Conservation (phyloP, 176 grass and related monocot species). For the Aegilops longissima region DNA sequence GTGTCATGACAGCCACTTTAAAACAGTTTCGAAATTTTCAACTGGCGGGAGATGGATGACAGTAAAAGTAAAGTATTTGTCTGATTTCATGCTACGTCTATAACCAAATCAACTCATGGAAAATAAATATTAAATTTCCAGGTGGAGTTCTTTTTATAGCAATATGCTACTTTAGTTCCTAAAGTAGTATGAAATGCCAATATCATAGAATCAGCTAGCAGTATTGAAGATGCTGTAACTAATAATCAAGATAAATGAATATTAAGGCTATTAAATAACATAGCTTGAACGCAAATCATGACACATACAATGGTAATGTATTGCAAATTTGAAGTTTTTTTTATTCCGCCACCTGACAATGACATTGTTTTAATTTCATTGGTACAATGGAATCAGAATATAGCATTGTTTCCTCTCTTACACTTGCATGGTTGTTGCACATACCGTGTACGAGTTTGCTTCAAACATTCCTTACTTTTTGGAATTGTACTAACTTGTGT, state of each 20-base stretch:
- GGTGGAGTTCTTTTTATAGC: neutral
- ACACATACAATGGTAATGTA: slow-evolving; percentile 1
- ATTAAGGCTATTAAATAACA: slow-evolving; percentile 1
- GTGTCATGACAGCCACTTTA: neutral
- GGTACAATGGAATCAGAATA: neutral
- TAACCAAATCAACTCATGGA: neutral
- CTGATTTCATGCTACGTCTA: slow-evolving; percentile 16
- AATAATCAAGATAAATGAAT: neutral
- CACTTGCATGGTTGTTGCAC: neutral
- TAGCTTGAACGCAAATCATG: neutral
- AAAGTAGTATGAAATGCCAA: slow-evolving; percentile 2
- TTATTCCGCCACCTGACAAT: neutral
- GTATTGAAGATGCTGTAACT: neutral
- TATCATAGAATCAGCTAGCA: neutral
- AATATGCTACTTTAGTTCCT: neutral
- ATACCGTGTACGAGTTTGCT: neutral
- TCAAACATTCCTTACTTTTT: neutral
- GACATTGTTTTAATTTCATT: neutral
- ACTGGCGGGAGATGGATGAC: neutral
- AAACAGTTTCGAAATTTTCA: neutral
- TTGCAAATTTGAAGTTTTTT: neutral
- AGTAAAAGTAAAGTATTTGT: neutral
- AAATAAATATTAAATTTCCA: neutral
- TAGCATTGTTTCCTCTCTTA: neutral
- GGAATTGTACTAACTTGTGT: slow-evolving; percentile 29